Conservation (phyloP, 1,284 basidiomycete species). For the Puccinia triticina region DNA sequence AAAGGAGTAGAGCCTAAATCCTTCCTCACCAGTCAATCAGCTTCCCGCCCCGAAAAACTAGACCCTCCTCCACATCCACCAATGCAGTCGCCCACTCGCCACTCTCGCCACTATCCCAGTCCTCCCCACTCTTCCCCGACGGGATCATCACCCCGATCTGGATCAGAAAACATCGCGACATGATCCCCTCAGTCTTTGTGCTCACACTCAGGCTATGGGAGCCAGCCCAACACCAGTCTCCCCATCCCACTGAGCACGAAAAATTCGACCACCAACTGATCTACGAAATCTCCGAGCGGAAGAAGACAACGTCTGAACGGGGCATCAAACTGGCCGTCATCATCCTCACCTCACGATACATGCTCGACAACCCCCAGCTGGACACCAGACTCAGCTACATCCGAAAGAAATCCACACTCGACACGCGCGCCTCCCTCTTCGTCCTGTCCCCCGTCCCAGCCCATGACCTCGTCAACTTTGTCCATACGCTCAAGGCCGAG, state of each 20-base stretch:
- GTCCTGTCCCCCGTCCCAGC: conserved; percentile 87
- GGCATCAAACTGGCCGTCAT: conserved; percentile 93
- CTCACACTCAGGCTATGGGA: conserved; percentile 82
- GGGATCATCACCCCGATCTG: conserved; percentile 95
- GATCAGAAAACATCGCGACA: conserved; percentile 89
- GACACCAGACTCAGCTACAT: conserved; percentile 82
- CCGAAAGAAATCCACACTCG: conserved; percentile 80
- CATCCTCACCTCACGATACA: conserved; percentile 79
- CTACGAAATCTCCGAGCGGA: conserved; percentile 74
- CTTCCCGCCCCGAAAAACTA: conserved; percentile 82
- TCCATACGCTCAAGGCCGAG: conserved; percentile 80
- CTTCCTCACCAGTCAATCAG: conserved; percentile 67
- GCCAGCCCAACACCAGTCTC: conserved; percentile 16
- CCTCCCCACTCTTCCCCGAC: conserved; percentile 85
- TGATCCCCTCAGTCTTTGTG: conserved; percentile 89
- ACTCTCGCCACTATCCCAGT: conserved; percentile 55
- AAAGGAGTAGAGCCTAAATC: too few species aligned
- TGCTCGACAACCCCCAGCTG: conserved; percentile 81
- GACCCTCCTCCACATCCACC: conserved; percentile 62
- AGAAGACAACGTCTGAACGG: conserved; percentile 77
- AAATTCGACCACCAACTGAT: conserved; percentile 73
- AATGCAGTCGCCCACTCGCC: conserved; percentile 61
- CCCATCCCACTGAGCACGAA: background rate
- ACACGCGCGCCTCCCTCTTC: conserved; percentile 87
- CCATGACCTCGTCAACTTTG: conserved; percentile 80